Evolutionary conservation across 2,329 filamentous ascomycete species (phyloP).

Genomic region (Bimuria novae-zelandiae): DNA sequence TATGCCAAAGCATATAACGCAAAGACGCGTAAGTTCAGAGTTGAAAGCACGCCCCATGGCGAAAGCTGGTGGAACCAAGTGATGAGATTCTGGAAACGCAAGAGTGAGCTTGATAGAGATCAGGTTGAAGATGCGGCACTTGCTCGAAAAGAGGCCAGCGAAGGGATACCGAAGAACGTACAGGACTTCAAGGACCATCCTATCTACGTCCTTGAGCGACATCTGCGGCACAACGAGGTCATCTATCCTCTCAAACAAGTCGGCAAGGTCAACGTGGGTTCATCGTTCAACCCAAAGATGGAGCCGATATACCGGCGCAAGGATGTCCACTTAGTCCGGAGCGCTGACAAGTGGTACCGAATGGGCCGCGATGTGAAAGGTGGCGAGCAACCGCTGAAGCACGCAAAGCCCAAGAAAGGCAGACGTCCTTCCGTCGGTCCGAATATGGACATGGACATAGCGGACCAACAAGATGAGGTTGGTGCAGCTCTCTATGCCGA

Average conservation of each 20-base stretch:
- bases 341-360: slow-evolving; percentile 88
- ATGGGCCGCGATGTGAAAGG: slow-evolving; percentile 76
- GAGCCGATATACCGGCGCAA: slow-evolving; percentile 82
- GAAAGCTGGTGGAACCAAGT: slow-evolving; percentile 60
- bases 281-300: slow-evolving; percentile 60
- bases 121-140: slow-evolving; percentile 83
- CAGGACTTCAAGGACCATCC: slow-evolving; percentile 88
- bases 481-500: slow-evolving; percentile 62
- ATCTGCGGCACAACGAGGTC: slow-evolving; percentile 82
- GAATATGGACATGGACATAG: slow-evolving; percentile 40
- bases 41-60: slow-evolving; percentile 68
- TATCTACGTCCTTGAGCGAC: slow-evolving; percentile 74
- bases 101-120: slow-evolving; percentile 64
- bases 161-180: slow-evolving; percentile 82
- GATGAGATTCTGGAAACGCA: slow-evolving; percentile 51
- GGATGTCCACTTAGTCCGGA: slow-evolving; percentile 79
- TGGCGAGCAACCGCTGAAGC: slow-evolving; percentile 82
- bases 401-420: slow-evolving; percentile 50
- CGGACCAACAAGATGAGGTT: slow-evolving; percentile 47
- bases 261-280: slow-evolving; percentile 75
- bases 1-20: slow-evolving; percentile 89
- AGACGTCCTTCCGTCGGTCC: slow-evolving; percentile 29
- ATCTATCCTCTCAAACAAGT: slow-evolving; percentile 72
- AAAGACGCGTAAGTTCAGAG: slow-evolving; percentile 80
- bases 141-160: slow-evolving; percentile 69